A percentile compares a stretch with the other conserved stretches of the same genome.
phyloP scores from a whole-genome alignment of 139 green algal genomes.

The Pseudopediastrum boryanum region DNA sequence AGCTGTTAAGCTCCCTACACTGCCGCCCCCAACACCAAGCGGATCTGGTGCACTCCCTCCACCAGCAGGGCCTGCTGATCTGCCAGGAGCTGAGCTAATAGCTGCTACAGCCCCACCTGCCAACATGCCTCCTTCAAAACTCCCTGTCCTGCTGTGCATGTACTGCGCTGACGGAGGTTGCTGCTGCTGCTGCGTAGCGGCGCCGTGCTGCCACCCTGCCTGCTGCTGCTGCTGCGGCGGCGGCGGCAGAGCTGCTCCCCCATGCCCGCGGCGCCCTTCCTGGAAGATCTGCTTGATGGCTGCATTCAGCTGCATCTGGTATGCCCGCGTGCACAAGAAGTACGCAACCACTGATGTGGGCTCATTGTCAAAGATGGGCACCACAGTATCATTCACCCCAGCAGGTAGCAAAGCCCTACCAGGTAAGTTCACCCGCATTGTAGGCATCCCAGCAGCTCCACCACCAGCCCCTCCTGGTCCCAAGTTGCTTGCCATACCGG shows the following conservation, averaged over 20 bases:
- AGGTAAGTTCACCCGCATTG: constrained; percentile 43
- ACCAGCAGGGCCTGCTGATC: background rate
- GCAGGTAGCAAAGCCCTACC: constrained; percentile 65
- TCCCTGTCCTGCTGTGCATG: background rate
- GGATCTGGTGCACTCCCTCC: background rate
- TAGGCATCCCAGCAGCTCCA: background rate
- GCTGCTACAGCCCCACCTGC: background rate
- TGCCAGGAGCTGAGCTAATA: too few relatives aligned
- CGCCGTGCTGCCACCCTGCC: background rate
- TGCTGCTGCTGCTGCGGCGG: constrained; percentile 19
- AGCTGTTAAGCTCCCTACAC: background rate
- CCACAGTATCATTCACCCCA: constrained; percentile 56
- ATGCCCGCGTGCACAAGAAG: constrained; percentile 67
- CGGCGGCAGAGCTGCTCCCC: background rate
- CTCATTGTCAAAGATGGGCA: constrained; percentile 77
- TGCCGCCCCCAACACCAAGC: background rate
- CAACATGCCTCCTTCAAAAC: background rate
- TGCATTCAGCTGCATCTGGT: constrained; percentile 69
- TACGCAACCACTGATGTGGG: constrained; percentile 84
- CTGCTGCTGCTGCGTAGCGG: background rate
- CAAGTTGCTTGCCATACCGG: background rate
- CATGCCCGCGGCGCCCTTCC: constrained; percentile 10
- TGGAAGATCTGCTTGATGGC: constrained; percentile 40
- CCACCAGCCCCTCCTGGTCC: too few relatives aligned
- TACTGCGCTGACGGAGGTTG: background rate